These are phyloP conservation scores for Trypanosoma scelopori DNA, from an alignment of 208 protist species.

Conservation along the genomic window DNA sequence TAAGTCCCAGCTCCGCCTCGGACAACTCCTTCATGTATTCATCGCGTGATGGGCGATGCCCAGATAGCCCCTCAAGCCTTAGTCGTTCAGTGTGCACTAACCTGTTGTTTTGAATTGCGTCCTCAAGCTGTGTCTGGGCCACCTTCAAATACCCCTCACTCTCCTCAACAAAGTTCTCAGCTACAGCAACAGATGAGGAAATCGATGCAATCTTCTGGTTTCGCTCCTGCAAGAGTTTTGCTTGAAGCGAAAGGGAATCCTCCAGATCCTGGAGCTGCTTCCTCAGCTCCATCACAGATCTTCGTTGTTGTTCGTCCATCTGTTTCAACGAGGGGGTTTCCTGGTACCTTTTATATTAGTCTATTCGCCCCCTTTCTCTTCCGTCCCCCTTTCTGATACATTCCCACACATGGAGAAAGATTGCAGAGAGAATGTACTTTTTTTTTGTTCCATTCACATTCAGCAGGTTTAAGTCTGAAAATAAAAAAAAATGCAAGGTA, in stretches of 20 bases:
- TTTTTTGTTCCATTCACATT: background rate
- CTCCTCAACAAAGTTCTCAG: conserved; percentile 26
- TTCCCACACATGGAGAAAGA: background rate
- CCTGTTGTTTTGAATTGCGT: conserved; percentile 33
- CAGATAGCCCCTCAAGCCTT: conserved; percentile 9
- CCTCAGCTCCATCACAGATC: conserved; percentile 43
- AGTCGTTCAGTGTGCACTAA: conserved; percentile 38
- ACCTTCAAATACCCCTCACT: conserved; percentile 25
- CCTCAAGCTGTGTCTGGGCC: conserved; percentile 20
- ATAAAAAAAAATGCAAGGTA: conserved; percentile 11
- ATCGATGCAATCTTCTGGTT: conserved; percentile 15
- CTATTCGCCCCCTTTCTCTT: background rate
- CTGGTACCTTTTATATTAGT: too few relatives aligned
- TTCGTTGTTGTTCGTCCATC: conserved; percentile 29
- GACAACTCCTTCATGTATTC: conserved; percentile 65
- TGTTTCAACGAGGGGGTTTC: too few relatives aligned
- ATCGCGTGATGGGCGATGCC: conserved; percentile 33
- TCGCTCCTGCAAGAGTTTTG: conserved; percentile 22
- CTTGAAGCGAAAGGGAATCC: conserved; percentile 31
- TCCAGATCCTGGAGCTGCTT: conserved; percentile 45
- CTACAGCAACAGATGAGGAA: conserved; percentile 24
- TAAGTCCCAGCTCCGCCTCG: conserved; percentile 44
- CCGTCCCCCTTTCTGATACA: too few relatives aligned
- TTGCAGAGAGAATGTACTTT: background rate
- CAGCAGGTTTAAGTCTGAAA: background rate